These are phyloP conservation scores for Salvia miltiorrhiza DNA, from an alignment of 257 asterid species.

Conservation along the genomic window DNA sequence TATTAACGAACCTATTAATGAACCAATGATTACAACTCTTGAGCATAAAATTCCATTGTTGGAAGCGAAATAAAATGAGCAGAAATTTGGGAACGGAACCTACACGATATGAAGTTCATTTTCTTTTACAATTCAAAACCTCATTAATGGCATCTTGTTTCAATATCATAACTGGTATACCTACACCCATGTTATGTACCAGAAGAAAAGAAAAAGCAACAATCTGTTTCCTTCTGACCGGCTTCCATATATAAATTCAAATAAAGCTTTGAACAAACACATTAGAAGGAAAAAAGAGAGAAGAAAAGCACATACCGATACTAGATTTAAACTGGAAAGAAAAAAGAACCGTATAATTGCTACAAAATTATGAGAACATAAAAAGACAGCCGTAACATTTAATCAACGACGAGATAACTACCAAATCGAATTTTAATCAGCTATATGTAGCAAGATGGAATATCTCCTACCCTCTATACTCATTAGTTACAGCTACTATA, in stretches of 20 bases:
- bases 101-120: no score
- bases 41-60: no score
- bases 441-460: neutral
- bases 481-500: slow-evolving; percentile 19
- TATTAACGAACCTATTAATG: neutral
- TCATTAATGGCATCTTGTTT: neutral
- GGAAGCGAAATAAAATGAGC: neutral
- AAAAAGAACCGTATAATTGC: neutral
- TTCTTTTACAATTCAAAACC: neutral
- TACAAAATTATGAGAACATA: neutral
- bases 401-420: neutral
- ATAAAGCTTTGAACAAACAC: neutral
- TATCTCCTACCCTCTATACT: neutral
- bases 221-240: no score
- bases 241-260: neutral
- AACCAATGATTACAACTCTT: no score
- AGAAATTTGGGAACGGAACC: neutral
- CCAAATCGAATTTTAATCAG: neutral
- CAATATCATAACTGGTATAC: no score
- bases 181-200: no score
- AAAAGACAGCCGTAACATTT: neutral
- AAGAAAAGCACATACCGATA: neutral
- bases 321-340: neutral
- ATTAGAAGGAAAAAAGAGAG: no score
- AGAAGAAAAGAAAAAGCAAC: no score